Percentiles rank a stretch among this genome's conserved stretches.
Conservation (phyloP, 345 rosid genomes). For the Carallia pectinifolia region DNA sequence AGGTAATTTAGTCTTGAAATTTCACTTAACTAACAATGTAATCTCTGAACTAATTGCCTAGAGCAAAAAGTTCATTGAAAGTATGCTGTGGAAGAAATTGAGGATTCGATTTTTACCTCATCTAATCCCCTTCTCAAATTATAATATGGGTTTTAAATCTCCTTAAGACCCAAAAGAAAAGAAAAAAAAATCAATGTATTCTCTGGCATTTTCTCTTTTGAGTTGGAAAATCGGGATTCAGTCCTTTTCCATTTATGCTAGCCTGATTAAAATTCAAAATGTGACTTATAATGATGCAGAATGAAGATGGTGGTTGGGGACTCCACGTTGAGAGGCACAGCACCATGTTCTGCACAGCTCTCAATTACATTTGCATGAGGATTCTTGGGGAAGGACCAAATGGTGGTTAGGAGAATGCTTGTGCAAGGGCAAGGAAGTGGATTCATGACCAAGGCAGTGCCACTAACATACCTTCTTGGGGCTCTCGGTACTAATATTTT, state of each 20-base stretch:
- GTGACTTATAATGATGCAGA: not conserved
- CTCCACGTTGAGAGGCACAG: conserved; percentile 27
- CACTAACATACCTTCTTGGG: conserved; percentile 30
- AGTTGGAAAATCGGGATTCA: not conserved
- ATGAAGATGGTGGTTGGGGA: conserved; percentile 33
- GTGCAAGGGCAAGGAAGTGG: conserved; percentile 26
- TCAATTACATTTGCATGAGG: conserved; percentile 25
- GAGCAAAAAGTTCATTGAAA: too few species aligned
- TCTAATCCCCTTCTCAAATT: too few species aligned
- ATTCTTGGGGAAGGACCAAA: conserved; percentile 20
- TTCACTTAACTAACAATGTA: too few species aligned
- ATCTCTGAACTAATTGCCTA: too few species aligned
- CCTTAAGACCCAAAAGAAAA: too few species aligned
- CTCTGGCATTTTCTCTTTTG: not conserved
- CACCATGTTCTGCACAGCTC: conserved; percentile 28
- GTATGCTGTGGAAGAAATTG: too few species aligned
- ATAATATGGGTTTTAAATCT: too few species aligned
- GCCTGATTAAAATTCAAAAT: not conserved
- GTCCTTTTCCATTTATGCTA: not conserved
- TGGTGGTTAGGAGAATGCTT: conserved; percentile 19
- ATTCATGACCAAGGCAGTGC: conserved; percentile 23
- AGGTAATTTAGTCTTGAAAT: not conserved
- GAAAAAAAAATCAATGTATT: too few species aligned
- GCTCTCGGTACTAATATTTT: conserved; percentile 19
- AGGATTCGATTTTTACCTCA: too few species aligned